phyloP scores from a whole-genome alignment of 768 basidiomycete genomes.

The Pholiota molesta region DNA sequence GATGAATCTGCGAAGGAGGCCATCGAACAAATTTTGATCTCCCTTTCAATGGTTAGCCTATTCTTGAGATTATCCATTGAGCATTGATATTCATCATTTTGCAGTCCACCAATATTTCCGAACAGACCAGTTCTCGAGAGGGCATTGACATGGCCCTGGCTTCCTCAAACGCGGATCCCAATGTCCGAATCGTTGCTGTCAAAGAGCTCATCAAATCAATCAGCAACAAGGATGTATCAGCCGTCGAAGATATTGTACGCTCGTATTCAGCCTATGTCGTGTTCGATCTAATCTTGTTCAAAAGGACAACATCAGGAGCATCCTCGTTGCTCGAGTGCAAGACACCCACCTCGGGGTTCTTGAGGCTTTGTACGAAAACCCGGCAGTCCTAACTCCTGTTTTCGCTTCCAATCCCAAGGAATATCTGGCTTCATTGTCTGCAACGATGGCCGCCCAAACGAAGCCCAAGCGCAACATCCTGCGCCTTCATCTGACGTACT shows the following conservation, averaged over 20 bases:
- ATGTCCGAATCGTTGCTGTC: slow-evolving; percentile 62
- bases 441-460: slow-evolving; percentile 36
- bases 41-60: slow-evolving; percentile 55
- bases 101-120: not conserved
- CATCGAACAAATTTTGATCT: slow-evolving; percentile 58
- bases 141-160: slow-evolving; percentile 51
- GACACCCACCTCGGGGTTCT: slow-evolving; percentile 67
- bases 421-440: slow-evolving; percentile 49
- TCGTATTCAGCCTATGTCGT: not conserved
- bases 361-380: slow-evolving; percentile 63
- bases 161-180: slow-evolving; percentile 63
- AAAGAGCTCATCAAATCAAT: slow-evolving; percentile 49
- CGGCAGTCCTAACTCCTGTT: slow-evolving; percentile 47
- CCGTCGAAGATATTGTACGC: slow-evolving; percentile 47
- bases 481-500: slow-evolving; percentile 59
- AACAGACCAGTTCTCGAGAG: slow-evolving; percentile 7
- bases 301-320: slow-evolving; percentile 61
- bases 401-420: slow-evolving; percentile 41
- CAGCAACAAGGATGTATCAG: slow-evolving; percentile 31
- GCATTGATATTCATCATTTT: not conserved
- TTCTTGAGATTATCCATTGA: slow-evolving; percentile 1
- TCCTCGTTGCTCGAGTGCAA: slow-evolving; percentile 68
- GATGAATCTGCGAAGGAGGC: slow-evolving; percentile 40
- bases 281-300: not conserved
- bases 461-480: slow-evolving; percentile 57